A percentile compares a stretch with the other conserved stretches of the same genome.
Evolutionary conservation across 106 monocot genomes (phyloP).

Genomic region (Apostasia shenzhenica): DNA sequence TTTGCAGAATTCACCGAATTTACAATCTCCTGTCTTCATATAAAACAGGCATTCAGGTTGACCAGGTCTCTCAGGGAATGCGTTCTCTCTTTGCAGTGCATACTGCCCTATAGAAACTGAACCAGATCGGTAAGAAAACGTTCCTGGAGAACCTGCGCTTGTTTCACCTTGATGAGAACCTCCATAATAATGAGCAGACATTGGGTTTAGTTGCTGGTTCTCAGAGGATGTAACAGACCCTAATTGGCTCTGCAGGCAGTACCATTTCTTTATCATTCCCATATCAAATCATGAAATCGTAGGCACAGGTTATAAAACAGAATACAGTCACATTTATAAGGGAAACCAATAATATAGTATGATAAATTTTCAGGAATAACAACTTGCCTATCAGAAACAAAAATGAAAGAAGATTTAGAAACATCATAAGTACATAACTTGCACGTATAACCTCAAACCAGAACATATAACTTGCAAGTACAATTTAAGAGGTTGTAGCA

Average conservation of each 20-base stretch:
- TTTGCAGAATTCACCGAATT: constrained; percentile 86
- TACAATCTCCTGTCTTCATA: constrained; percentile 99
- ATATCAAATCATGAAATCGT: too few relatives aligned
- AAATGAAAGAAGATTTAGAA: too few relatives aligned
- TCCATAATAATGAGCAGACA: constrained; percentile 38
- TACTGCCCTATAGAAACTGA: constrained; percentile 59
- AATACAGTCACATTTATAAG: too few relatives aligned
- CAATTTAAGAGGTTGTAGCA: too few relatives aligned
- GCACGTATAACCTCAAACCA: too few relatives aligned
- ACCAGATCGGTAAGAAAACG: constrained; percentile 50
- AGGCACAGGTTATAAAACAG: too few relatives aligned
- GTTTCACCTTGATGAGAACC: constrained; percentile 51
- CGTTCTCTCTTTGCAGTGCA: constrained; percentile 57
- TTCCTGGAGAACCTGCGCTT: constrained; percentile 35
- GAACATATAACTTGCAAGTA: too few relatives aligned
- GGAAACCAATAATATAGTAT: too few relatives aligned
- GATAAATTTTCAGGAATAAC: too few relatives aligned
- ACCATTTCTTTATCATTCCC: not conserved
- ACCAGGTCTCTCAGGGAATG: constrained; percentile 93
- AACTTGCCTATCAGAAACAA: too few relatives aligned
- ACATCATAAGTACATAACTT: too few relatives aligned
- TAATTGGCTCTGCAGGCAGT: constrained; percentile 48
- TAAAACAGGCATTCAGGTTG: constrained; percentile 96
- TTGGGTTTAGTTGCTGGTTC: constrained; percentile 49
- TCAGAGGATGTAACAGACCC: constrained; percentile 69